Evolutionary conservation across 352 stramenopile species (phyloP).

Genomic region (Globisporangium cystogenes): DNA sequence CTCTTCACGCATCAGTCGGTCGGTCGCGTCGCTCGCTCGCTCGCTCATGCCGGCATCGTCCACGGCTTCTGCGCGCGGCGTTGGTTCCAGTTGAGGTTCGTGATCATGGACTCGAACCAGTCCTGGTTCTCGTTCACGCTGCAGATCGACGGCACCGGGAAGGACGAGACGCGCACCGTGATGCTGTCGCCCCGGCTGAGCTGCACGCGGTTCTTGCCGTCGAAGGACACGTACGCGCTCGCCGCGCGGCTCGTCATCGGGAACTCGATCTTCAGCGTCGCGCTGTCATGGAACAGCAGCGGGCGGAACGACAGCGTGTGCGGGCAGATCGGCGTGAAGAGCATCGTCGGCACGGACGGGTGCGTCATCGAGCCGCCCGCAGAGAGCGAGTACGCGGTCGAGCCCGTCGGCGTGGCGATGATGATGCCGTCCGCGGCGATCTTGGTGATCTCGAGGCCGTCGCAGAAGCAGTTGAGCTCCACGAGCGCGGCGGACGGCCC

Average conservation of each 20-base stretch:
- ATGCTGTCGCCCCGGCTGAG: conserved; percentile 84
- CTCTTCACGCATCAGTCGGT: too few species aligned
- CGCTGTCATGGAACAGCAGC: conserved; percentile 90
- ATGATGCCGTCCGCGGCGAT: conserved; percentile 97
- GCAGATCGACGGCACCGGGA: conserved; percentile 84
- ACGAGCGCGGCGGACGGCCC: conserved; percentile 88
- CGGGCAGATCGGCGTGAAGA: conserved; percentile 98
- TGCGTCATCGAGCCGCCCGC: conserved; percentile 97
- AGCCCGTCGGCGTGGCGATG: conserved; percentile 97
- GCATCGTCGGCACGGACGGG: conserved; percentile 95
- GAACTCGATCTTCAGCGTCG: conserved; percentile 87
- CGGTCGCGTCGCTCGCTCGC: background rate
- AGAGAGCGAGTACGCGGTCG: conserved; percentile 97
- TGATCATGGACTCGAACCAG: conserved; percentile 91
- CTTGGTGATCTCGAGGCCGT: conserved; percentile 95
- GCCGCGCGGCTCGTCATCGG: conserved; percentile 66
- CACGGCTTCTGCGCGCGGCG: conserved; percentile 79
- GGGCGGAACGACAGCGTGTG: conserved; percentile 95
- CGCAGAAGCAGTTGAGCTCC: conserved; percentile 96
- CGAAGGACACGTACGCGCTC: conserved; percentile 87
- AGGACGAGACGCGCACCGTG: conserved; percentile 84
- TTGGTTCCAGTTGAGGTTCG: conserved; percentile 92
- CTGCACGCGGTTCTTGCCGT: conserved; percentile 88
- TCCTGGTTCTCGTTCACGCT: conserved; percentile 87
- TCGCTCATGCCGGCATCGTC: conserved; percentile 15